Conservation (phyloP, 495 filamentous ascomycete genomes). For the Parachaetomium inaequale region DNA sequence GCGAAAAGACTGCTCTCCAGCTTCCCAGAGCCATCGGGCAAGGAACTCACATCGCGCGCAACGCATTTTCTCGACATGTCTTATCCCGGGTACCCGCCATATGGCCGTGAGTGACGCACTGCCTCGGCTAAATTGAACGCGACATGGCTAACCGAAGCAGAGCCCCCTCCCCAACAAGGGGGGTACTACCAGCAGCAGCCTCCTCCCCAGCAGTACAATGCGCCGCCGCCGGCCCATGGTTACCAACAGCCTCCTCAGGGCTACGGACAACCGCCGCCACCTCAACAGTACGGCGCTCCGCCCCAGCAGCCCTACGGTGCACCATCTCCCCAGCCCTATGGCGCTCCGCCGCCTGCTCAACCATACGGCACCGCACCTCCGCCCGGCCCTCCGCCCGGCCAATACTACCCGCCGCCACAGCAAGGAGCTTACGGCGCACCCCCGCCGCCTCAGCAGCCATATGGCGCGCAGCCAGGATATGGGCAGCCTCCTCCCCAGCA, state of each 20-base stretch:
- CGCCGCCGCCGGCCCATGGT: slow-evolving; percentile 15
- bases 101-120: slow-evolving; percentile 30
- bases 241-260: slow-evolving; percentile 19
- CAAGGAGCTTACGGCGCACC: slow-evolving; percentile 21
- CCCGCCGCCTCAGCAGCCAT: slow-evolving; percentile 21
- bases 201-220: slow-evolving; percentile 26
- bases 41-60: neutral
- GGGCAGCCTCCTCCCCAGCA: slow-evolving; percentile 17
- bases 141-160: slow-evolving; percentile 17
- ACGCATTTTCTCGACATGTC: slow-evolving; percentile 21
- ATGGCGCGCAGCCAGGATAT: slow-evolving; percentile 16
- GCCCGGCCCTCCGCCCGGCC: slow-evolving; percentile 11
- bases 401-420: slow-evolving; percentile 15
- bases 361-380: slow-evolving; percentile 17
- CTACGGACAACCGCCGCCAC: slow-evolving; percentile 16
- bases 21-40: neutral
- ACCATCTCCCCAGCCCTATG: slow-evolving; percentile 15
- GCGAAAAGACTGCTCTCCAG: neutral
- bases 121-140: neutral
- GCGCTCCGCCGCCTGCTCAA: slow-evolving; percentile 14
- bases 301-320: slow-evolving; percentile 16
- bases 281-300: slow-evolving; percentile 17
- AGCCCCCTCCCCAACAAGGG: slow-evolving; percentile 32
- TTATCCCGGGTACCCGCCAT: slow-evolving; percentile 33
- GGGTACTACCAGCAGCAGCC: slow-evolving; percentile 31